phyloP scores from a whole-genome alignment of 768 basidiomycete species.

The Suillus ampliporus region DNA sequence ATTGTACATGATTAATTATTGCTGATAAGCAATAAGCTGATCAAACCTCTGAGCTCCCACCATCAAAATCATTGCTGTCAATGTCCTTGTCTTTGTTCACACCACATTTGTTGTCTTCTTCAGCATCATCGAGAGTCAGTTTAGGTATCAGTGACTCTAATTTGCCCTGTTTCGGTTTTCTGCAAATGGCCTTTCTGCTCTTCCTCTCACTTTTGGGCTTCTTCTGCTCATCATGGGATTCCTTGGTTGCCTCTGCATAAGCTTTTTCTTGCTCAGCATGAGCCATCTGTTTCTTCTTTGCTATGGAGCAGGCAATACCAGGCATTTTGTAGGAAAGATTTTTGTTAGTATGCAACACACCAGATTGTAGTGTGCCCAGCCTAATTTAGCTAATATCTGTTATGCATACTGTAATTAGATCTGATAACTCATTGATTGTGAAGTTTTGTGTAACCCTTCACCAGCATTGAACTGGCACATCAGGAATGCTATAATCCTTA shows the following conservation, averaged over 20 bases:
- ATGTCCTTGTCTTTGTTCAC: not conserved
- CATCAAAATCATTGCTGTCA: not conserved
- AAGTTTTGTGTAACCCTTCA: not conserved
- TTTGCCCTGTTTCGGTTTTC: conserved; percentile 20
- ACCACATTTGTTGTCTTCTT: not conserved
- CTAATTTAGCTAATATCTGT: not conserved
- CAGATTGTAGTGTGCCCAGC: not conserved
- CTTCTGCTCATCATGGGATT: not conserved
- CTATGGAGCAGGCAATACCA: conserved; percentile 3
- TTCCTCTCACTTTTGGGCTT: not conserved
- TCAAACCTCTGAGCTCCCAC: conserved; percentile 3
- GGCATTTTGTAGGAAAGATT: not conserved
- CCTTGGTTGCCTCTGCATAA: conserved; percentile 5
- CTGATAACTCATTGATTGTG: not conserved
- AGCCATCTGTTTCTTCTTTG: conserved; percentile 1
- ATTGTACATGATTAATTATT: not conserved
- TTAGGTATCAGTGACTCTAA: conserved; percentile 18
- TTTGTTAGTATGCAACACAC: not conserved
- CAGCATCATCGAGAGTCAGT: not conserved
- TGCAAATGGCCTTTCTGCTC: conserved; percentile 4
- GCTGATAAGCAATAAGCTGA: too few relatives aligned
- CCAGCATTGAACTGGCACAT: not conserved
- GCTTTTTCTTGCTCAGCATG: conserved; percentile 10
- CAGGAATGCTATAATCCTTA: not conserved
- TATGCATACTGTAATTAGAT: not conserved